phyloP scores from a whole-genome alignment of 2,329 filamentous ascomycete species.

The Cadophora gregata region DNA sequence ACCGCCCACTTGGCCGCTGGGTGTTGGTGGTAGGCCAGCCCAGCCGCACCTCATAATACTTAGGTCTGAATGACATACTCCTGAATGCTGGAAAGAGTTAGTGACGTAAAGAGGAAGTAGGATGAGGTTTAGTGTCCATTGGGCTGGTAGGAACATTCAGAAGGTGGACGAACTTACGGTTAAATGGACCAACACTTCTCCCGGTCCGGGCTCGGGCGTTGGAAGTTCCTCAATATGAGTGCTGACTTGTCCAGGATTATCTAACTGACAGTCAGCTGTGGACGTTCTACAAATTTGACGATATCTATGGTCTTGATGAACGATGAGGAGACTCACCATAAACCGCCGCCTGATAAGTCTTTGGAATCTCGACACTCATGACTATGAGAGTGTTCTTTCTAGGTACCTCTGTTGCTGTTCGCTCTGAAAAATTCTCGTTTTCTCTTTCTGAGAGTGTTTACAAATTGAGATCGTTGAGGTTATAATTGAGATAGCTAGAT shows the following conservation, averaged over 20 bases:
- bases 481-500: not conserved
- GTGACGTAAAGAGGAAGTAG: not conserved
- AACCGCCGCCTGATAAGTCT: slow-evolving; percentile 65
- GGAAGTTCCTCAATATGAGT: slow-evolving; percentile 66
- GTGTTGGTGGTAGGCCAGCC: slow-evolving; percentile 61
- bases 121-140: too few species aligned
- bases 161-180: slow-evolving; percentile 42
- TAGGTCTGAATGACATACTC: slow-evolving; percentile 42
- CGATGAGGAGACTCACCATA: slow-evolving; percentile 49
- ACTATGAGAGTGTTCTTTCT: not conserved
- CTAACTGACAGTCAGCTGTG: not conserved
- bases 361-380: slow-evolving; percentile 49
- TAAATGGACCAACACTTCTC: slow-evolving; percentile 66
- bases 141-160: not conserved
- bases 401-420: too few species aligned
- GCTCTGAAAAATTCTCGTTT: too few species aligned
- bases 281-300: too few species aligned
- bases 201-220: slow-evolving; percentile 64
- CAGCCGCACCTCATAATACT: slow-evolving; percentile 55
- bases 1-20: slow-evolving; percentile 67
- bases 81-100: slow-evolving; percentile 21
- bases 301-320: too few species aligned
- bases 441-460: too few species aligned
- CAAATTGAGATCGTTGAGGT: too few species aligned
- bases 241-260: slow-evolving; percentile 66